phyloP scores from a whole-genome alignment of 768 basidiomycete species.

The Panus rudis region DNA sequence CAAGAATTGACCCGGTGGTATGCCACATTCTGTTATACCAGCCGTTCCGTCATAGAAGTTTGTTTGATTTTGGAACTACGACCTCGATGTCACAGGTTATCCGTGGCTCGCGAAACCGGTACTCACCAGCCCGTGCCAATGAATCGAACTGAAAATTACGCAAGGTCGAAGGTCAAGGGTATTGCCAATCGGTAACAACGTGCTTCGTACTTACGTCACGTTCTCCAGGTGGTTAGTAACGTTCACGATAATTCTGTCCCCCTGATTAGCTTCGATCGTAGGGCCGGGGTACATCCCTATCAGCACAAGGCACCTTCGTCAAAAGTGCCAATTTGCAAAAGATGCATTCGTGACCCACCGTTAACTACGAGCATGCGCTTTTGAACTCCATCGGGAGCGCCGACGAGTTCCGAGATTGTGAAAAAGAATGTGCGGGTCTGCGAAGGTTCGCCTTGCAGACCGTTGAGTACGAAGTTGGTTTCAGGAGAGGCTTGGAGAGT shows the following conservation, averaged over 20 bases:
- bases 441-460: slow-evolving; percentile 17
- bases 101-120: not conserved
- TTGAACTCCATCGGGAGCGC: slow-evolving; percentile 35
- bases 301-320: too few species aligned
- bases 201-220: slow-evolving; percentile 26
- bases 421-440: slow-evolving; percentile 39
- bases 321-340: not conserved
- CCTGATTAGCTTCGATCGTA: slow-evolving; percentile 30
- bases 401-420: slow-evolving; percentile 30
- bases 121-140: slow-evolving; percentile 28
- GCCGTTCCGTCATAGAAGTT: slow-evolving; percentile 42
- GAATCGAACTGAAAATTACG: slow-evolving; percentile 21
- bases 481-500: not conserved
- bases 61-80: slow-evolving; percentile 37
- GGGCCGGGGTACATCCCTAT: slow-evolving; percentile 31
- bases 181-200: too few species aligned
- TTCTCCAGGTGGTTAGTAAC: slow-evolving; percentile 29
- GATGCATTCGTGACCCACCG: slow-evolving; percentile 21
- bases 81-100: not conserved
- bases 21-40: slow-evolving; percentile 44
- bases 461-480: slow-evolving; percentile 11
- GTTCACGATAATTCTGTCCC: slow-evolving; percentile 29
- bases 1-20: slow-evolving; percentile 42
- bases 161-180: not conserved
- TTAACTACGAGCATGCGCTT: slow-evolving; percentile 43